These are phyloP conservation scores for Nemania diffusa DNA, from an alignment of 2,329 filamentous ascomycete species.

Conservation along the genomic window DNA sequence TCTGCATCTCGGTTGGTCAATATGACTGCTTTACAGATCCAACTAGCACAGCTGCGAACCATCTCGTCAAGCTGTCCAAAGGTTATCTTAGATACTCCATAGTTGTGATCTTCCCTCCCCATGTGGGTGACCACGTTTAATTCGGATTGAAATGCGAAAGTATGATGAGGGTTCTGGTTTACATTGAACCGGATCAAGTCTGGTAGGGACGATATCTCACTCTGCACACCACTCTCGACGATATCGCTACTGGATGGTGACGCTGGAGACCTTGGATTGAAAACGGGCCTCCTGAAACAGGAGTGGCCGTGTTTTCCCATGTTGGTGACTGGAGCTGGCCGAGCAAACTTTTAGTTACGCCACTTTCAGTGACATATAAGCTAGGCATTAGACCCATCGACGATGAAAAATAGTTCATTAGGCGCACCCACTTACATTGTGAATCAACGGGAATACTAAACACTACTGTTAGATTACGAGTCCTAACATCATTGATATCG, in stretches of 20 bases:
- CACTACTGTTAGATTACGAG: background rate
- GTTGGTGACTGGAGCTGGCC: background rate
- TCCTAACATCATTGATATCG: background rate
- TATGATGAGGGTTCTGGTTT: constrained; percentile 32
- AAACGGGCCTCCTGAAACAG: constrained; percentile 21
- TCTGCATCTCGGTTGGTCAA: background rate
- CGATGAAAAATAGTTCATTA: background rate
- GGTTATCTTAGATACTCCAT: constrained; percentile 25
- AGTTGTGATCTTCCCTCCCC: background rate
- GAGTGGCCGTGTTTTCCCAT: constrained; percentile 1
- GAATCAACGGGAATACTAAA: background rate
- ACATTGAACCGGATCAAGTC: constrained; percentile 40
- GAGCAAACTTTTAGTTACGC: background rate
- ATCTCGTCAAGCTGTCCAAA: constrained; percentile 25
- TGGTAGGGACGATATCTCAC: constrained; percentile 35
- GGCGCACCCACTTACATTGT: background rate
- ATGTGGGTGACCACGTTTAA: background rate
- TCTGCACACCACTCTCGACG: constrained; percentile 21
- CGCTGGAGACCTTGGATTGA: constrained; percentile 13
- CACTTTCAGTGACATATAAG: background rate
- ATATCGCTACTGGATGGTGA: background rate
- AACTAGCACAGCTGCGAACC: constrained; percentile 24
- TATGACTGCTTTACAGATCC: constrained; percentile 21
- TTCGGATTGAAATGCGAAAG: constrained; percentile 38
- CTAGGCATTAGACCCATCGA: background rate